Evolutionary conservation across 2,329 filamentous ascomycete genomes (phyloP).

Genomic region (Lecanoromycetidae sp.): DNA sequence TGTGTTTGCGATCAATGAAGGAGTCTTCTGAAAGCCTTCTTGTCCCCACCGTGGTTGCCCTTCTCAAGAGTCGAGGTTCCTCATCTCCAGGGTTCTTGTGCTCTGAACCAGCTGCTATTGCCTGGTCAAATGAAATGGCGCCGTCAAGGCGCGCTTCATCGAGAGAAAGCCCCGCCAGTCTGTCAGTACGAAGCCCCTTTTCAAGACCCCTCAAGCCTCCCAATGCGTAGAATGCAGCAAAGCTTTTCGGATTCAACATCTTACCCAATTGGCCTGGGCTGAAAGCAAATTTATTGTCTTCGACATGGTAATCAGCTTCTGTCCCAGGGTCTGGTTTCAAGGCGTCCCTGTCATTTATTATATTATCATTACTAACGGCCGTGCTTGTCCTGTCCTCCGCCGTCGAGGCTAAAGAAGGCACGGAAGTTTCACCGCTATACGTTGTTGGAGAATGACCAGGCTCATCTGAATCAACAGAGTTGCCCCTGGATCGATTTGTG

Average conservation of each 20-base stretch:
- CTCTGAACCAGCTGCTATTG: slow-evolving; percentile 22
- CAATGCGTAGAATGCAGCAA: slow-evolving; percentile 61
- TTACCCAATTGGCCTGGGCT: slow-evolving; percentile 63
- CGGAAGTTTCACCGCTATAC: slow-evolving; percentile 43
- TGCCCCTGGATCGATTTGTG: slow-evolving; percentile 49
- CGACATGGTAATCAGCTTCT: slow-evolving; percentile 55
- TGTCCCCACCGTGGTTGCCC: slow-evolving; percentile 14
- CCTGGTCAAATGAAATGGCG: slow-evolving; percentile 57
- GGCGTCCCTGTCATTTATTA: slow-evolving; percentile 51
- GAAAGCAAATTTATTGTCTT: slow-evolving; percentile 61
- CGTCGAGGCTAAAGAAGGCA: slow-evolving; percentile 28
- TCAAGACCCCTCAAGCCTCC: slow-evolving; percentile 62
- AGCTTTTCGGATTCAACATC: slow-evolving; percentile 66
- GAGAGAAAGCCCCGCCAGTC: slow-evolving; percentile 52
- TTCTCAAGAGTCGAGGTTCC: slow-evolving; percentile 1
- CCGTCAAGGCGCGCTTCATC: slow-evolving; percentile 57
- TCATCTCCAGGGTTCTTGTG: slow-evolving; percentile 8
- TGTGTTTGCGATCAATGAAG: slow-evolving; percentile 53
- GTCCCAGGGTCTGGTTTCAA: slow-evolving; percentile 58
- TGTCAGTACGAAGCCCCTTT: slow-evolving; percentile 57
- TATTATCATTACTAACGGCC: slow-evolving; percentile 34
- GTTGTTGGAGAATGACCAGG: slow-evolving; percentile 41
- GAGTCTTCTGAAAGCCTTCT: slow-evolving; percentile 25
- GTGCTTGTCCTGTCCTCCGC: slow-evolving; percentile 23
- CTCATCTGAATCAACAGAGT: slow-evolving; percentile 52